phyloP scores from a whole-genome alignment of 2,329 filamentous ascomycete species.

The Clarireedia hainanense region DNA sequence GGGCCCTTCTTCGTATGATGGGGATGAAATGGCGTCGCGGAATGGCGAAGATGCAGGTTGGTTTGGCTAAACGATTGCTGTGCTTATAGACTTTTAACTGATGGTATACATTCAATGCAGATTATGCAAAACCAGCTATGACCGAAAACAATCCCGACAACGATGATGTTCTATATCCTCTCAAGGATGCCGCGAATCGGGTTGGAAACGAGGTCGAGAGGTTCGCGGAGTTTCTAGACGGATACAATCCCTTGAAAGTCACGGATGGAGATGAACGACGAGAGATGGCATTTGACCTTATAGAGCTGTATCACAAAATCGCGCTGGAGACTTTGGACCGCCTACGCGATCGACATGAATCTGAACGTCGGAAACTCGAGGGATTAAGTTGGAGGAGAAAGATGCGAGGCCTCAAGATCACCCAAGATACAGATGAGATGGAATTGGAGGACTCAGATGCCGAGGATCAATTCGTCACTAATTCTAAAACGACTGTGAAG shows the following conservation, averaged over 20 bases:
- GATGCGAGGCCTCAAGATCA: conserved; percentile 25
- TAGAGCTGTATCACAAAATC: conserved; percentile 56
- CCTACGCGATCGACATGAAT: conserved; percentile 34
- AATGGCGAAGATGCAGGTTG: conserved; percentile 22
- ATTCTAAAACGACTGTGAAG: conserved; percentile 32
- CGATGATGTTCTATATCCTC: conserved; percentile 45
- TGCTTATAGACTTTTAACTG: background rate
- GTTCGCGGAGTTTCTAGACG: conserved; percentile 77
- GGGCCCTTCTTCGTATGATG: conserved; percentile 26
- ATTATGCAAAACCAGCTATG: conserved; percentile 20
- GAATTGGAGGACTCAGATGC: conserved; percentile 48
- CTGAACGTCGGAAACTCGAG: conserved; percentile 24
- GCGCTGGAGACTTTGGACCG: conserved; percentile 38
- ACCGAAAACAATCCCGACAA: conserved; percentile 32
- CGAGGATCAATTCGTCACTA: conserved; percentile 27
- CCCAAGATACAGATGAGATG: conserved; percentile 25
- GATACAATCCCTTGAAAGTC: conserved; percentile 51
- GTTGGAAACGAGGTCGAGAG: conserved; percentile 77
- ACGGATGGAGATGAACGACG: conserved; percentile 46
- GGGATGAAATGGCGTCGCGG: conserved; percentile 30
- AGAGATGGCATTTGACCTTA: conserved; percentile 59
- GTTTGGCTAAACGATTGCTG: conserved; percentile 16
- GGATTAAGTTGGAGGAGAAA: conserved; percentile 30
- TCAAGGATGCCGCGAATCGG: conserved; percentile 57
- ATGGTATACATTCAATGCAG: conserved; percentile 2